phyloP scores from a whole-genome alignment of 805 yeast species.

The Zygoascus biomembranicola region DNA sequence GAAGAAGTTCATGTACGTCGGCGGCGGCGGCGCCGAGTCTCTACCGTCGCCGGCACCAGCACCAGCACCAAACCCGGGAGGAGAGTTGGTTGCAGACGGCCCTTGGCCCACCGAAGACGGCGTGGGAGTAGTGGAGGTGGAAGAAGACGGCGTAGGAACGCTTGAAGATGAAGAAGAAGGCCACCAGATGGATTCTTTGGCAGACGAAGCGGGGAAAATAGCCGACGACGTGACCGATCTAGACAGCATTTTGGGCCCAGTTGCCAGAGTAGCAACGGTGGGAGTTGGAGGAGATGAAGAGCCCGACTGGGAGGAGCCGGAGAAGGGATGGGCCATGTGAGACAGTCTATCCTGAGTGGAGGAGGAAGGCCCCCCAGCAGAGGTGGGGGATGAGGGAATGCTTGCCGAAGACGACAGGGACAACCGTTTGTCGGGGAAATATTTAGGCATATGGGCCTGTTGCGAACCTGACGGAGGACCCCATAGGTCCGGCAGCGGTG shows the following conservation, averaged over 20 bases:
- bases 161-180: slow-evolving; percentile 3
- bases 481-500: slow-evolving; percentile 10
- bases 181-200: slow-evolving; percentile 3
- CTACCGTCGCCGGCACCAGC: slow-evolving; percentile 5
- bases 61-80: background rate
- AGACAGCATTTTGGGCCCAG: background rate
- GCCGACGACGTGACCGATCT: background rate
- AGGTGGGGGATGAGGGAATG: background rate
- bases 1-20: background rate
- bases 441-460: background rate
- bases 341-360: background rate
- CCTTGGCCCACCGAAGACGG: background rate
- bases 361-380: background rate
- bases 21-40: background rate
- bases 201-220: slow-evolving; percentile 5
- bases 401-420: background rate
- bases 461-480: background rate
- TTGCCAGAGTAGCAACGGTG: background rate
- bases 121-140: slow-evolving; percentile 12
- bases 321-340: background rate
- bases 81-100: background rate
- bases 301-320: background rate
- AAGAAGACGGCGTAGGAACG: slow-evolving; percentile 8
- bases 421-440: background rate
- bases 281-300: background rate